Base-by-base conservation (phyloP, 768 basidiomycete genomes). In the Russula vinacea region DNA sequence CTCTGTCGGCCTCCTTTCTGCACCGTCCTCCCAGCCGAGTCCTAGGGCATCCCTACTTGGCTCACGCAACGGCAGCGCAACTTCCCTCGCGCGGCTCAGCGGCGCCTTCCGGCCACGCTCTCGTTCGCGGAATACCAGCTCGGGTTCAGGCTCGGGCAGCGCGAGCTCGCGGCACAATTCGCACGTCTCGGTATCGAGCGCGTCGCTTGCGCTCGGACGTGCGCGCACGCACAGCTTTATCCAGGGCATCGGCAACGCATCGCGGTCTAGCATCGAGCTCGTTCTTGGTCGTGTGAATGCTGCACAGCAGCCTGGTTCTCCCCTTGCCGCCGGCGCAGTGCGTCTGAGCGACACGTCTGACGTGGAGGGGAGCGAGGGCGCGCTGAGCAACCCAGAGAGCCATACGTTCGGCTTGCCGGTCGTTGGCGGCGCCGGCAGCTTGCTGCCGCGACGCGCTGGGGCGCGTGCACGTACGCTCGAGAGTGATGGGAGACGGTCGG, bases 391-490 rank as follows among this genome's bases (percentile, higher is more conserved):
- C 53, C 78, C 79, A 0, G 88, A 89, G 70, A 89, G 89, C 71
- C 80, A 89, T 72, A 91, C 89, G 10, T 92, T 91, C 74, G 90
- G 90, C 14, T 80, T 84, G 45, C 79, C 79, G 0, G 74, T 85
- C 6, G 58, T 65, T 1, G 65, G 57, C 16, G 65, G 72, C 71
- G 79, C 60, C 72, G 80, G 72, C 70, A 76, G 57, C 73, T 76
- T 70, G 75, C 71, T 54, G 66, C 68, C 29, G 72, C 16, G 76
- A 67, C 44, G 72, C 59, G 35, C 50, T 0, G 61, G 65, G 22
- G 39, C 50, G 24, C 47, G 55, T 13, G 63, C 64, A 1, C 54
- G 8, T 16, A 65, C 64, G 39, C 59, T 65, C 0, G 64, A 65
- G 44, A 56, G 53, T 47, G 35, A 39, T 24, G 17, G 35, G 22